Base-by-base conservation (phyloP, 306 rosid species). In the Trichosanthes truncata region DNA sequence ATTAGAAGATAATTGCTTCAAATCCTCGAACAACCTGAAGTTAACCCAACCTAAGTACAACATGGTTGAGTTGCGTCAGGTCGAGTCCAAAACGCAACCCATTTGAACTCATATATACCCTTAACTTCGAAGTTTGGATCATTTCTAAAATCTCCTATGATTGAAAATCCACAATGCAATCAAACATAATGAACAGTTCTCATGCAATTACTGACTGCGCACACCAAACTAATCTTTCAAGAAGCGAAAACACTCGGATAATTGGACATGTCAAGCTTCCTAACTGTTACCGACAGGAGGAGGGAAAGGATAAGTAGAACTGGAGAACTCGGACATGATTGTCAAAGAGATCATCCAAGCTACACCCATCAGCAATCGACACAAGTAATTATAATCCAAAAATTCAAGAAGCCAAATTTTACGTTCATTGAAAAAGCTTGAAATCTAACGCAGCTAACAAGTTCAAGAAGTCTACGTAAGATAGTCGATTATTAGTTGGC, bases 111-210 rank as follows among this genome's bases (percentile, higher is more conserved):
- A 36, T 18, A 35, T 11, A 25, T 36, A 35, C 14, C 72, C 73
- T 65, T 7, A 20, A n/a, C 73, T 7, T 36, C 10, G 40, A 35
- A 65, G 46, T 65, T 65, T 69, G 35, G 18, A 69, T 69, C 33
- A 48, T 69, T 69, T 25, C 76, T 2, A 12, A 73, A 48, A 48
- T 25, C 78, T 73, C 43, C 40, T 26, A 8, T 15, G 78, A 46
- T 46, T 26, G 60, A 46, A 72, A 46, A 17, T 13, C 53, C 48
- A 20, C 15, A 20, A 21, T 33, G 78, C 62, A 51, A 31, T 74
- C n/a, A 53, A 74, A 51, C 26, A 74, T 5, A 52, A 52, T 31
- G 78, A 74, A 74, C 76, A 48, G 78, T 73, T 49, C 41, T 26
- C 60, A 48, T 73, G 78, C 78, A 73, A 48, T 71, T 25, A 73